Evolutionary conservation across 2,329 filamentous ascomycete genomes (phyloP), one percentile per base, ranked within the genome.

Genomic region (Corniculantispora saksenae): DNA sequence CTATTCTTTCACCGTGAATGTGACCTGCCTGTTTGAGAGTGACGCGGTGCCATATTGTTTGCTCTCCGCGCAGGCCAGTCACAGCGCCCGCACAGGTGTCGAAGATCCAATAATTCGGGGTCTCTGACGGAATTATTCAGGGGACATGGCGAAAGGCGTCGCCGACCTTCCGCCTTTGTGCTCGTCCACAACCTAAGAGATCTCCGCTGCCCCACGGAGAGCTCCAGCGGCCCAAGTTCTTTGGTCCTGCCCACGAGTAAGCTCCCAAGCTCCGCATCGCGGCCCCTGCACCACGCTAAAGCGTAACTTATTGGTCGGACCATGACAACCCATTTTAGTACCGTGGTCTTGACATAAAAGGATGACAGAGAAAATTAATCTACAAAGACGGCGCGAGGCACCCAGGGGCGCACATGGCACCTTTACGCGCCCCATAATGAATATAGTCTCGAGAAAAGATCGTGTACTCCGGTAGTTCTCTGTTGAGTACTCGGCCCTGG

Each of bases 141-240:
- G 45, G 17, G 9, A 21, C 15, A 43, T 38, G 47, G 47, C 17
- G 15, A 61, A 8, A 13, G 19, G 25, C 21, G 21, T 43, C 25
- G 3, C 32, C n/a, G 47, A 61, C 58, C 58, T 61, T 51, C 58
- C 58, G 6, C n/a, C 15, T 60, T 60, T n/a, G 45, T 38, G 10
- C 13, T 32, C 45, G 12, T 27, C 19, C 47, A 21, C 29, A 21
- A 9, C 19, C 2, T 32, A 5, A 27, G 29, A 43, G 47, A 53
- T 61, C 58, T 53, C 58, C 58, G 35, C 47, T 12, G 58, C 58
- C 58, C 58, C 58, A 43, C 47, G 58, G 58, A 23, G 48, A 43
- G 21, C 47, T 60, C 47, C 58, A 27, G 48, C 47, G 54, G 35
- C 38, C 17, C 54, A 27, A 25, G 54, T 23, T 32, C n/a, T 21